Conservation (phyloP, 2,329 filamentous ascomycete species). For the Lachnellula occidentalis region DNA sequence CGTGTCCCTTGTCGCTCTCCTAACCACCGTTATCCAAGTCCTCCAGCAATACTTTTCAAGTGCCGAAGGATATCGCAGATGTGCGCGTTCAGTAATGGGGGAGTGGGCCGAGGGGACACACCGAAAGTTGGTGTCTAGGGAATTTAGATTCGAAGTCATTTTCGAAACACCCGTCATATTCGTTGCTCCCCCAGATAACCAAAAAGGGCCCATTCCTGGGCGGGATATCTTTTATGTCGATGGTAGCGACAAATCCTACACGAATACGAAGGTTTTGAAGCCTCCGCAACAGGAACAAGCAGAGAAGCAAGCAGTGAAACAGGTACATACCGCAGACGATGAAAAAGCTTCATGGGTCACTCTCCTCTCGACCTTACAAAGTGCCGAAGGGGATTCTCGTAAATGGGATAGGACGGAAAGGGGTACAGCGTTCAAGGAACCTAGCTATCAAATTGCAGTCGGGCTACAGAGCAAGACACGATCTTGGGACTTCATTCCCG, state of each 20-base stretch:
- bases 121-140: conserved; percentile 26
- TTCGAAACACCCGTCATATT: conserved; percentile 34
- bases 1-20: conserved; percentile 32
- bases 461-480: conserved; percentile 30
- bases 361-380: conserved; percentile 45
- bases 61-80: conserved; percentile 35
- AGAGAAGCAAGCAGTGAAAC: conserved; percentile 11
- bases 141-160: conserved; percentile 35
- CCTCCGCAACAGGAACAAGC: conserved; percentile 8
- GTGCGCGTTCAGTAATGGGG: conserved; percentile 32
- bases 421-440: neutral
- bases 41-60: conserved; percentile 35
- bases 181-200: conserved; percentile 25
- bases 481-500: conserved; percentile 36
- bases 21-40: conserved; percentile 30
- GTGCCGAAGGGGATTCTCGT: conserved; percentile 44
- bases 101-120: conserved; percentile 30
- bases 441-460: conserved; percentile 23
- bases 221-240: conserved; percentile 24
- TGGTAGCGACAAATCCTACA: conserved; percentile 22
- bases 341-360: conserved; percentile 51
- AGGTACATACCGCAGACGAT: conserved; percentile 50
- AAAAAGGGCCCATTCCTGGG: conserved; percentile 22
- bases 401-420: conserved; percentile 33
- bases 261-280: conserved; percentile 18